Base-by-base conservation (phyloP, 129 eudicot genomes). In the Lactuca sativa region DNA sequence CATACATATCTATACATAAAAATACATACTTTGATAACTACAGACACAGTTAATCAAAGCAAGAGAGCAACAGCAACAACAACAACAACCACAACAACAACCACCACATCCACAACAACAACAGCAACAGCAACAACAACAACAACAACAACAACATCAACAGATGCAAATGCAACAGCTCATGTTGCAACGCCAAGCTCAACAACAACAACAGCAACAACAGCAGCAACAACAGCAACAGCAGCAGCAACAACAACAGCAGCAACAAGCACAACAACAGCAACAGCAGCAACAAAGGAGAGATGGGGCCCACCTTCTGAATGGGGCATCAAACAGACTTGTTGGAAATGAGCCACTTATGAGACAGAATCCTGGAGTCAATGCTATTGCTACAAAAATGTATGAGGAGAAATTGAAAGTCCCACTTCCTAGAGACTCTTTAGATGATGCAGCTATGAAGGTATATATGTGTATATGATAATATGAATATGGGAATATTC, bases 1-100 rank as follows among this genome's bases (percentile, higher is more conserved):
- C 31, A 47, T 65, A 31, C 14, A 3, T 6, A 37, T 17, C 54
- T 63, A 13, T 14, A 44, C 57, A 13, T 64, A 64, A 17, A 43
- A 17, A 43, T 64, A 30, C 18, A 8, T 66, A 38, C 10, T 9
- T 52, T 47, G 49, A 49, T 15, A 62, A 71, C 31, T 77, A 60
- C 82, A 93, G 98, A 86, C 99, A 78, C 99, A 90, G 73, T 64
- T 86, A 66, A 82, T 85, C 38, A 95, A 90, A 75, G 95, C 95
- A 8, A 82, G 99, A 70, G 99, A 95, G 76, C 97, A 90, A 80
- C 99, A 93, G 56, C 96, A 86, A 21, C 92, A 89, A 16, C 72
- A 67, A 67, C 92, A 80, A 62, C 91, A 83, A 69, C 80, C 82
- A 3, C 91, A 75, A 12, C 91, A 83, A 55, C 70, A 75, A 4